Evolutionary conservation across 192 early-diverging fungal species (phyloP).

Genomic region (Backusella morwellensis): DNA sequence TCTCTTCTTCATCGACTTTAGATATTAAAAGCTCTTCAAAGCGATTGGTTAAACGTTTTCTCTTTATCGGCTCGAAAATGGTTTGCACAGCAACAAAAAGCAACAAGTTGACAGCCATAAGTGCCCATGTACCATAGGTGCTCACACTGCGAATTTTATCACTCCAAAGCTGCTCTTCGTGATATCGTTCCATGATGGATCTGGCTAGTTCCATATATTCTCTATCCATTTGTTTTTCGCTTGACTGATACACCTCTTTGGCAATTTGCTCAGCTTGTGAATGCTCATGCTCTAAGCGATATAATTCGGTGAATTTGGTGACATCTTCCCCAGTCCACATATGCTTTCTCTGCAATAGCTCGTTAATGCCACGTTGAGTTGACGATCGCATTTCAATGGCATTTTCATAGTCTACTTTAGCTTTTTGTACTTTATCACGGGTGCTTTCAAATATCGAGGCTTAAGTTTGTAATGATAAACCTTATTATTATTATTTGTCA

Average conservation of each 20-base stretch:
- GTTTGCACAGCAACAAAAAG: constrained; percentile 70
- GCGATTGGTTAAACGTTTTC: constrained; percentile 60
- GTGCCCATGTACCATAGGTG: constrained; percentile 75
- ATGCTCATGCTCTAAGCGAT: constrained; percentile 68
- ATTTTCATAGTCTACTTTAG: constrained; percentile 57
- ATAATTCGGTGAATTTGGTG: constrained; percentile 71
- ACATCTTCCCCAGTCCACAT: constrained; percentile 75
- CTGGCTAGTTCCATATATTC: constrained; percentile 60
- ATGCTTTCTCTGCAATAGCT: constrained; percentile 75
- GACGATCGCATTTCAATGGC: constrained; percentile 53
- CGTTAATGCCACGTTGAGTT: constrained; percentile 76
- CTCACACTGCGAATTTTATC: constrained; percentile 79
- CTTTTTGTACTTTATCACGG: constrained; percentile 40
- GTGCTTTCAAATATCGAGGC: constrained; percentile 46
- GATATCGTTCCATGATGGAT: constrained; percentile 75
- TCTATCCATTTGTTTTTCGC: constrained; percentile 62
- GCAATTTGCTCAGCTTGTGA: constrained; percentile 47
- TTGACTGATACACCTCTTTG: constrained; percentile 46
- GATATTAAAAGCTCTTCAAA: constrained; percentile 60
- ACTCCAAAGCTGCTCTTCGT: constrained; percentile 85
- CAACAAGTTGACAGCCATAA: constrained; percentile 64
- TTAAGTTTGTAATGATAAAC: neutral
- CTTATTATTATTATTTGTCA: neutral
- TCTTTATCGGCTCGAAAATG: constrained; percentile 70
- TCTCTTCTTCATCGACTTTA: constrained; percentile 47